phyloP scores from a whole-genome alignment of 2,329 filamentous ascomycete species.

The Simplicillium aogashimaense region DNA sequence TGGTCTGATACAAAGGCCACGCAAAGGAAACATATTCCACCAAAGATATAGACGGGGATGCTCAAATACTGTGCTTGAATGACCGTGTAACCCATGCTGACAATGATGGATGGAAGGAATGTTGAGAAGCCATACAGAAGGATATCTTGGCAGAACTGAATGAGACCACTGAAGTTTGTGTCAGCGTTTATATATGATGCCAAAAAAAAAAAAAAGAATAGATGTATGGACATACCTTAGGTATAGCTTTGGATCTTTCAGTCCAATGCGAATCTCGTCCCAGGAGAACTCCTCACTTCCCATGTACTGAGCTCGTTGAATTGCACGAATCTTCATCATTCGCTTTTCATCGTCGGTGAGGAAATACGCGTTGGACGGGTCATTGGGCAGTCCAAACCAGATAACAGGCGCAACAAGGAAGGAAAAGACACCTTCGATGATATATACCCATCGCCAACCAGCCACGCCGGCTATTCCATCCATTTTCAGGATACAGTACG shows the following conservation, averaged over 20 bases:
- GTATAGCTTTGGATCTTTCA: conserved; percentile 40
- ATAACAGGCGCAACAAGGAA: conserved; percentile 29
- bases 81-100: conserved; percentile 38
- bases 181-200: conserved; percentile 1
- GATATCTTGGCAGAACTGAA: conserved; percentile 42
- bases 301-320: conserved; percentile 35
- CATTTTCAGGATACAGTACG: conserved; percentile 38
- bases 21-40: conserved; percentile 31
- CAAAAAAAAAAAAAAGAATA: neutral
- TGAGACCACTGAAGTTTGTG: conserved; percentile 17
- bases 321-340: conserved; percentile 37
- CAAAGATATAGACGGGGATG: conserved; percentile 45
- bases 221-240: conserved; percentile 25
- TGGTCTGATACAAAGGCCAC: conserved; percentile 37
- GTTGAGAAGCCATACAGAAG: conserved; percentile 47
- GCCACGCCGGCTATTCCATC: conserved; percentile 30
- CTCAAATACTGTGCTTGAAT: conserved; percentile 43
- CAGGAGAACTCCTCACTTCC: conserved; percentile 37
- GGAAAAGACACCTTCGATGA: conserved; percentile 38
- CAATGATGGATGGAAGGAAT: conserved; percentile 46
- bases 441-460: conserved; percentile 40
- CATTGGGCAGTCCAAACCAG: conserved; percentile 36
- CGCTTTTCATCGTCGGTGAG: conserved; percentile 34
- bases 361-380: conserved; percentile 36
- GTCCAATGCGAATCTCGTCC: conserved; percentile 35